Conservation (phyloP, 2,329 filamentous ascomycete genomes). For the Aspergillus cejpii region DNA sequence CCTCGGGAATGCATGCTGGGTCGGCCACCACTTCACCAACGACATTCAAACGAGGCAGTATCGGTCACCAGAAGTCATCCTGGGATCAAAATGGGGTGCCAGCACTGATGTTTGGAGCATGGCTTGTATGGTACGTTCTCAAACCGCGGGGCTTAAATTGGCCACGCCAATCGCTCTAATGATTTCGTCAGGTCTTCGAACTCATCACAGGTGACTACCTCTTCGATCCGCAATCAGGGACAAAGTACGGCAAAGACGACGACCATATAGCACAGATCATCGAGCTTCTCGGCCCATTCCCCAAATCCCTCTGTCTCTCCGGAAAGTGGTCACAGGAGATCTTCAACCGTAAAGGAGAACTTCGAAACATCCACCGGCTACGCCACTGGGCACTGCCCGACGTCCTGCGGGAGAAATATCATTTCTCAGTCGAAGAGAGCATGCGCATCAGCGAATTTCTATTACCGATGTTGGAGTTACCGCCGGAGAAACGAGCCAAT, state of each 20-base stretch:
- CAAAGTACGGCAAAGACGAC: slow-evolving; percentile 98
- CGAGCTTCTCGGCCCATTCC: slow-evolving; percentile 87
- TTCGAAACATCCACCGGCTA: slow-evolving; percentile 93
- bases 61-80: slow-evolving; percentile 90
- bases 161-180: not conserved
- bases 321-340: slow-evolving; percentile 99
- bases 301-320: slow-evolving; percentile 80
- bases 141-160: not conserved
- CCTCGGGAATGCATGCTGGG: slow-evolving; percentile 97
- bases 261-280: slow-evolving; percentile 99
- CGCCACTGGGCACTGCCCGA: slow-evolving; percentile 94
- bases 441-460: slow-evolving; percentile 76
- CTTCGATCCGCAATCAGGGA: slow-evolving; percentile 96
- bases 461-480: slow-evolving; percentile 80
- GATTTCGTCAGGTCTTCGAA: slow-evolving; percentile 69
- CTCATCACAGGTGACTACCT: slow-evolving; percentile 97
- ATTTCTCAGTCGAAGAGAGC: slow-evolving; percentile 77
- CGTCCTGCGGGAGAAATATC: slow-evolving; percentile 92
- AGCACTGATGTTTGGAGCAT: slow-evolving; percentile 99
- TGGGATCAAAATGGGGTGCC: slow-evolving; percentile 97
- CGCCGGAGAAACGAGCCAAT: slow-evolving; percentile 84
- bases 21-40: slow-evolving; percentile 97
- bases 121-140: slow-evolving; percentile 86
- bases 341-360: slow-evolving; percentile 93
- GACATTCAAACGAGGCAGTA: slow-evolving; percentile 98